Evolutionary conservation across 768 basidiomycete genomes (phyloP).

Genomic region (Leccinum arenicola): DNA sequence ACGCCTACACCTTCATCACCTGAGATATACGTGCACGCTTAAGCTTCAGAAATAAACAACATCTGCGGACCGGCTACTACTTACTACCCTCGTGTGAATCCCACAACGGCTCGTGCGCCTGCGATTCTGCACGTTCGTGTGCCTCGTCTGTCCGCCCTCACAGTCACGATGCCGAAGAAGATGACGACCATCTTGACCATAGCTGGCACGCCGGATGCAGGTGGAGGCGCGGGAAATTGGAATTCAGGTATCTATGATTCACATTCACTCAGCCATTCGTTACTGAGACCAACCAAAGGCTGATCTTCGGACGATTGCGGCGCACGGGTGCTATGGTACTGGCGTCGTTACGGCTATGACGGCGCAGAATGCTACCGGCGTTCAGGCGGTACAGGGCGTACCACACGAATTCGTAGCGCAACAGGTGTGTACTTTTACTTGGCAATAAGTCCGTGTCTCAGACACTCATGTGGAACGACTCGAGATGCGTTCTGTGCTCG

Average conservation of each 20-base stretch:
- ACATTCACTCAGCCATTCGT: too few species aligned
- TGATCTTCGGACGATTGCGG: conserved; percentile 83
- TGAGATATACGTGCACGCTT: too few species aligned
- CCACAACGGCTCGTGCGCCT: too few species aligned
- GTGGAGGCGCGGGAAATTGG: too few species aligned
- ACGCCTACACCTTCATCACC: too few species aligned
- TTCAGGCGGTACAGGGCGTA: conserved; percentile 67
- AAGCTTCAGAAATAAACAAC: conserved; percentile 27
- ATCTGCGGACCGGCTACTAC: too few species aligned
- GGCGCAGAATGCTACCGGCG: conserved; percentile 86
- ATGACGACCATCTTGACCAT: conserved; percentile 58
- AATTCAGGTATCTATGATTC: too few species aligned
- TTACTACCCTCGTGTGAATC: too few species aligned
- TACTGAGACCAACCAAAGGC: conserved; percentile 44
- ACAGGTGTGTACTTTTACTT: too few species aligned
- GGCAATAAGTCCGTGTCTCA: background rate
- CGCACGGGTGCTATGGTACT: conserved; percentile 74
- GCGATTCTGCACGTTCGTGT: too few species aligned
- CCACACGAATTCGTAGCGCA: conserved; percentile 69
- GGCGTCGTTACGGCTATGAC: conserved; percentile 84
- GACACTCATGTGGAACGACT: background rate
- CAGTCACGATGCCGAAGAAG: conserved; percentile 3
- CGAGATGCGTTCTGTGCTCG: conserved; percentile 60
- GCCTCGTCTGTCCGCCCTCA: background rate
- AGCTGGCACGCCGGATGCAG: conserved; percentile 21